Evolutionary conservation across 257 asterid species (phyloP), one percentile per base, ranked within the genome.

Genomic region (Nicotiana attenuata): DNA sequence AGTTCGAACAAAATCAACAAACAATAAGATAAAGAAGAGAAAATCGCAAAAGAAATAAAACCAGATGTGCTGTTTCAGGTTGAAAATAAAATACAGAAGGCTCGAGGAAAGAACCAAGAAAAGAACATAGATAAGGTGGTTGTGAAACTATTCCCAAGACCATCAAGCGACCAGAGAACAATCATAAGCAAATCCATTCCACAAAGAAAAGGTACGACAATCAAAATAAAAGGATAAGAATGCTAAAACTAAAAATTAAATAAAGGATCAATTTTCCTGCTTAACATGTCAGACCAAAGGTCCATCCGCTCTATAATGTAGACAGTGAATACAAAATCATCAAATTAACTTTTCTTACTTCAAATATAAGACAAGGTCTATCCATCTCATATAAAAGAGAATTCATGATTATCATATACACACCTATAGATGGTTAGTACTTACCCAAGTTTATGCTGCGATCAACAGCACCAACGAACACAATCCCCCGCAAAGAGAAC

Each of bases 381-480:
- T 57, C 64, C 26, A 57, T 57, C 9, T n/a, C 64, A 19, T 57
- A 57, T 57, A n/a, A 19, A n/a, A 7, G 20, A 57, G 11, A 57
- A 57, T 22, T 57, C 64, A 17, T 5, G 11, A 57, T 3, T 22
- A n/a, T 57, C 64, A n/a, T n/a, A 57, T 57, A 3, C 64, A n/a
- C 64, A 19, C 64, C 20, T 19, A 10, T 3, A 57, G 20, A 57
- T 19, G 64, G 10, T 71, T 13, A n/a, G 64, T 57, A 85, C 89
- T 53, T 26, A 91, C 98, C 97, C 86, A 94, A 88, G 81, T 91
- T 91, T 80, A 94, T 90, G 90, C 98, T 93, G 69, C 97, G 90
- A 63, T 97, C 92, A 86, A 93, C 82, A 26, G 97, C 93, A 65
- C 95, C 97, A 50, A 95, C 92, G 84, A 95, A 92, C 7, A 91